Evolutionary conservation across 108 stramenopile species (phyloP).

Genomic region (Cyclotella atomus): DNA sequence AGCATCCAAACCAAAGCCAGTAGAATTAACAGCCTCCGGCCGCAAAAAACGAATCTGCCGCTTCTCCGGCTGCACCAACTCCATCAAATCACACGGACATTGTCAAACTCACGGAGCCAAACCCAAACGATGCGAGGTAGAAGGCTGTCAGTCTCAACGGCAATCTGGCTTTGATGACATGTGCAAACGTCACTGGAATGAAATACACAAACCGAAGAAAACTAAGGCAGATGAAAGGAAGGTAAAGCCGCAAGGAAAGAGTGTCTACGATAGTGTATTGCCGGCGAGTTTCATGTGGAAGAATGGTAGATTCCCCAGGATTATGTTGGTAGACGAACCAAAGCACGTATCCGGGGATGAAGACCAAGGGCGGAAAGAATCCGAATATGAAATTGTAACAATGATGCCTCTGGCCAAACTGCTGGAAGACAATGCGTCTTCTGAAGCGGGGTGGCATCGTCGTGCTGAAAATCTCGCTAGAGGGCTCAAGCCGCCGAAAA

Average conservation of each 20-base stretch:
- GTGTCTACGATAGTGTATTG: slow-evolving; percentile 69
- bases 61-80: slow-evolving; percentile 55
- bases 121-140: slow-evolving; percentile 74
- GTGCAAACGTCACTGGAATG: slow-evolving; percentile 79
- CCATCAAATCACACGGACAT: slow-evolving; percentile 68
- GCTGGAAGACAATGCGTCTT: slow-evolving; percentile 22
- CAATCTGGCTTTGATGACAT: slow-evolving; percentile 60
- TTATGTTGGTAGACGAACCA: background rate
- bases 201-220: slow-evolving; percentile 22
- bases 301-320: slow-evolving; percentile 15
- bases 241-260: slow-evolving; percentile 50
- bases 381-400: background rate
- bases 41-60: slow-evolving; percentile 60
- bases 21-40: too few relatives aligned
- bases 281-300: slow-evolving; percentile 59
- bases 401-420: slow-evolving; percentile 21
- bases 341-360: slow-evolving; percentile 1
- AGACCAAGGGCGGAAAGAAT: too few relatives aligned
- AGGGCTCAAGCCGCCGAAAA: slow-evolving; percentile 55
- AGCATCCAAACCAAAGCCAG: background rate
- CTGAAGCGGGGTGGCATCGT: slow-evolving; percentile 75
- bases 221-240: slow-evolving; percentile 18
- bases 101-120: slow-evolving; percentile 80
- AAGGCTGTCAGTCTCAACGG: slow-evolving; percentile 71
- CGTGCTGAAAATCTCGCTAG: slow-evolving; percentile 70